Conservation (phyloP, 305 asterid genomes). For the Solanum hybrid region DNA sequence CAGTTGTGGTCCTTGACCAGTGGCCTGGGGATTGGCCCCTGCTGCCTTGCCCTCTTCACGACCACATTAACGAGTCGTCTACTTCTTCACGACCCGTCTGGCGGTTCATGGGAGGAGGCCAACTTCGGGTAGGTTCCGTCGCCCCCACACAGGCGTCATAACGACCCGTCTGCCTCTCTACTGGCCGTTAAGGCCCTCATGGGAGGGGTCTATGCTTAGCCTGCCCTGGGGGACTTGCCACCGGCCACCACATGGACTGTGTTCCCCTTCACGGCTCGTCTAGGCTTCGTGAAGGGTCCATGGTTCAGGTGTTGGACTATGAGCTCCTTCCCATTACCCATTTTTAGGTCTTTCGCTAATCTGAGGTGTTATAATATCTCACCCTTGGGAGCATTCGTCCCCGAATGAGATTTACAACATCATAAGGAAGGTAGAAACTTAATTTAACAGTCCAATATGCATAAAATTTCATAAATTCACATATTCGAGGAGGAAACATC, state of each 20-base stretch:
- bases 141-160: not conserved
- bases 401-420: not conserved
- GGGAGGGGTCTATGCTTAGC: not conserved
- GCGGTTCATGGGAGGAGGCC: not conserved
- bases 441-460: not conserved
- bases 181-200: not conserved
- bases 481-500: not conserved
- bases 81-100: not conserved
- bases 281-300: not conserved
- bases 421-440: not conserved
- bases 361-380: not conserved
- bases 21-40: not conserved
- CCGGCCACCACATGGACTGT: not conserved
- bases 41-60: not conserved
- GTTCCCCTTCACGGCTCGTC: not conserved
- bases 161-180: not conserved
- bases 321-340: not conserved
- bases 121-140: not conserved
- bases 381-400: not conserved
- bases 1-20: too few relatives aligned
- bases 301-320: not conserved
- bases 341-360: not conserved
- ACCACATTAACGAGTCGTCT: not conserved
- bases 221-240: not conserved
- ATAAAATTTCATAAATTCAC: not conserved